These are phyloP conservation scores for Eucalyptus rudis DNA, from an alignment of 345 rosid species.

Conservation along the genomic window DNA sequence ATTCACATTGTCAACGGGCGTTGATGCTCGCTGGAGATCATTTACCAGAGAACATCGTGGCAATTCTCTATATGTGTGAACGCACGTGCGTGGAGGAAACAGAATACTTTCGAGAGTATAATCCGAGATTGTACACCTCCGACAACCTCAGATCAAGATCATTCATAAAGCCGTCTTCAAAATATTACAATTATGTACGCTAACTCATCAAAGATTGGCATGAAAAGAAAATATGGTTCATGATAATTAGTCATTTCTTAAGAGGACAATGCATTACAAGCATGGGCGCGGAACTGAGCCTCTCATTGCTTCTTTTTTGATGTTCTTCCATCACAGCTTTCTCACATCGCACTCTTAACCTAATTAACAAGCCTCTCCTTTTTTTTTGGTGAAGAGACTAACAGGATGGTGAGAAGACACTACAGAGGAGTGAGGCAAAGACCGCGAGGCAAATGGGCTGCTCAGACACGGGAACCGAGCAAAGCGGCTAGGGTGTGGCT, in stretches of 20 bases:
- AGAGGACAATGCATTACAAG: not conserved
- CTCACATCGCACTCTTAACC: not conserved
- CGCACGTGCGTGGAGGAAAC: no score
- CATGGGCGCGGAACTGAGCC: not conserved
- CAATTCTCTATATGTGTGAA: no score
- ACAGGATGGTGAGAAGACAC: constrained; percentile 30
- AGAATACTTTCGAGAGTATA: no score
- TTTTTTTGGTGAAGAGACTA: constrained; percentile 16
- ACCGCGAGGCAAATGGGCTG: constrained; percentile 97
- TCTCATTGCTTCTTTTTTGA: not conserved
- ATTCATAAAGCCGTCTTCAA: not conserved
- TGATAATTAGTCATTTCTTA: not conserved
- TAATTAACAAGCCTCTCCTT: not conserved
- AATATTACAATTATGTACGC: not conserved
- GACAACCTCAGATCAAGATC: not conserved
- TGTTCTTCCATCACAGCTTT: not conserved
- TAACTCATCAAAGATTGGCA: not conserved
- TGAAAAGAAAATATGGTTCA: not conserved
- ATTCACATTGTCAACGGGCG: no score
- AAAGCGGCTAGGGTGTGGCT: constrained; percentile 81
- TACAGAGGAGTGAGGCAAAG: constrained; percentile 89
- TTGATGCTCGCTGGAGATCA: no score
- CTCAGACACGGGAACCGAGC: constrained; percentile 78
- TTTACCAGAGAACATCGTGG: no score
- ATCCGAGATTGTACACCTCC: not conserved